A percentile compares a stretch with the other conserved stretches of the same genome.
These are phyloP conservation scores for Protomyces gravidus DNA, from an alignment of 1,139 yeast species.

Conservation along the genomic window DNA sequence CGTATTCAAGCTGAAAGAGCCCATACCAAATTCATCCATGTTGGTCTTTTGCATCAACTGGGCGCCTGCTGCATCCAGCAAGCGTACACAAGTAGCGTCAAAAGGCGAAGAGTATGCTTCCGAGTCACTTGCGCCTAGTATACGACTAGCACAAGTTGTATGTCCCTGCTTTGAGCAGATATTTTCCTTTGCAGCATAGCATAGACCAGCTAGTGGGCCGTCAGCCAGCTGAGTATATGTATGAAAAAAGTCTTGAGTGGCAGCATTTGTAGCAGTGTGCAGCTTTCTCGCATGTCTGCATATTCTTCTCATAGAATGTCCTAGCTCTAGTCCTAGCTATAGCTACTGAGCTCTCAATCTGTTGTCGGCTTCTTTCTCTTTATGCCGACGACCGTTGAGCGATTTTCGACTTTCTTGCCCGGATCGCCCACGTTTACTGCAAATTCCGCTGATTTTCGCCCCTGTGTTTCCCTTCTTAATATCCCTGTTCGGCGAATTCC, in stretches of 20 bases:
- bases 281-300: neutral
- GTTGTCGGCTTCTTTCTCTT: no score
- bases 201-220: neutral
- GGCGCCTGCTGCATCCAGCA: conserved; percentile 54
- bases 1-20: conserved; percentile 52
- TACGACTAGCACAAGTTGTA: conserved; percentile 25
- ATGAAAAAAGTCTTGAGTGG: neutral
- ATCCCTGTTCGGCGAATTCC: no score
- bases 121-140: conserved; percentile 20
- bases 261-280: neutral
- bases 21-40: conserved; percentile 98
- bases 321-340: no score
- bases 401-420: no score
- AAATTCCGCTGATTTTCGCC: no score
- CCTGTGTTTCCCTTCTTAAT: no score
- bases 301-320: neutral
- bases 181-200: conserved; percentile 27
- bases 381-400: no score
- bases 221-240: neutral
- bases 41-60: conserved; percentile 76
- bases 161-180: conserved; percentile 16
- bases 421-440: no score
- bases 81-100: conserved; percentile 65
- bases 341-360: no score
- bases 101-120: conserved; percentile 64